A percentile compares a stretch with the other conserved stretches of the same genome.
Conservation (phyloP, 345 rosid species). For the Carallia pectinifolia region DNA sequence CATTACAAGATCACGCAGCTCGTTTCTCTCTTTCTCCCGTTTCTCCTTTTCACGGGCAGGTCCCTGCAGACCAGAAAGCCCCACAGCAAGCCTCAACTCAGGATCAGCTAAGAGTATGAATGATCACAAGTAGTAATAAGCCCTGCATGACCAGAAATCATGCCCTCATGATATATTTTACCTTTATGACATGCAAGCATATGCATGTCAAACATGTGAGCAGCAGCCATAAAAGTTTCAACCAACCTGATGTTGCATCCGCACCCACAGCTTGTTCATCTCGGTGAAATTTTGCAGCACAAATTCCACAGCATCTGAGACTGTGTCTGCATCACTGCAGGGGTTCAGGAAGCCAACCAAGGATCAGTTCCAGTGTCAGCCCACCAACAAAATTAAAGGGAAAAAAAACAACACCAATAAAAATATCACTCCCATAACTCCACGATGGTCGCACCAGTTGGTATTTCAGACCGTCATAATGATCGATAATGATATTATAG, state of each 20-base stretch:
- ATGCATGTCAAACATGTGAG: slow-evolving; percentile 68
- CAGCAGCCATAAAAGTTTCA: slow-evolving; percentile 51
- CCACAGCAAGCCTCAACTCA: slow-evolving; percentile 97
- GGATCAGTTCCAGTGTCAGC: slow-evolving; percentile 7
- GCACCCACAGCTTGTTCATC: slow-evolving; percentile 99
- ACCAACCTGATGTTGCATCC: slow-evolving; percentile 99
- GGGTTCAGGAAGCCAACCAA: slow-evolving; percentile 13
- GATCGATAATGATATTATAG: too few relatives aligned
- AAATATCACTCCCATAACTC: not conserved
- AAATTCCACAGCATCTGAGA: slow-evolving; percentile 89
- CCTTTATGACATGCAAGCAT: slow-evolving; percentile 67
- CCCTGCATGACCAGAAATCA: slow-evolving; percentile 98
- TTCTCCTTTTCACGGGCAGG: slow-evolving; percentile 98
- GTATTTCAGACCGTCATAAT: too few relatives aligned
- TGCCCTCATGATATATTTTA: slow-evolving; percentile 77
- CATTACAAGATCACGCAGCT: slow-evolving; percentile 99
- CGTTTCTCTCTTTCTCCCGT: slow-evolving; percentile 98
- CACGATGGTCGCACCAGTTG: too few relatives aligned
- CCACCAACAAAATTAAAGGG: not conserved
- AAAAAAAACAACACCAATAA: not conserved
- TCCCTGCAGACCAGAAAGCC: slow-evolving; percentile 99
- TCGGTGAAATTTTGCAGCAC: slow-evolving; percentile 95
- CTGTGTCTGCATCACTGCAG: slow-evolving; percentile 92
- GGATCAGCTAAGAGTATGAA: slow-evolving; percentile 91
- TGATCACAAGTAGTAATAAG: slow-evolving; percentile 87